A percentile compares a stretch with the other conserved stretches of the same genome.
phyloP scores from a whole-genome alignment of 148 eudicot species.

The Fagopyrum esculentum region DNA sequence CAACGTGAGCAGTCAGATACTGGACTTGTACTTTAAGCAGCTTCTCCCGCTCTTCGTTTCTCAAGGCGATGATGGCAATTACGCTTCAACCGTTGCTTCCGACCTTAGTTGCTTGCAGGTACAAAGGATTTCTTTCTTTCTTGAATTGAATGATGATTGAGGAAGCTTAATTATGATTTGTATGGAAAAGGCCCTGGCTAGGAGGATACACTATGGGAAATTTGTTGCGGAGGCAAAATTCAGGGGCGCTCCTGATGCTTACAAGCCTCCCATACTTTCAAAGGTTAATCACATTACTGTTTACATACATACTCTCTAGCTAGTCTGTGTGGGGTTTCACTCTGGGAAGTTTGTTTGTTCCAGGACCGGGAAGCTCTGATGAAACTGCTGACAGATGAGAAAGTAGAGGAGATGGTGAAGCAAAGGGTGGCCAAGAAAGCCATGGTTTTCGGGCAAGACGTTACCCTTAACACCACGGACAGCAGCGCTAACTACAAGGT shows the following conservation, averaged over 20 bases:
- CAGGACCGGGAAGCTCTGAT: slow-evolving; percentile 58
- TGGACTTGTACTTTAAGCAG: slow-evolving; percentile 56
- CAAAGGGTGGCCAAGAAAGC: slow-evolving; percentile 79
- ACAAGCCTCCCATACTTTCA: slow-evolving; percentile 52
- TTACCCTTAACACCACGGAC: slow-evolving; percentile 24
- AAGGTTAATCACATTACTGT: slow-evolving; percentile 26
- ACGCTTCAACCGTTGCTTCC: slow-evolving; percentile 43
- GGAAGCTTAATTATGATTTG: no score
- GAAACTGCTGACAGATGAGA: slow-evolving; percentile 52
- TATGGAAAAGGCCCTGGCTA: slow-evolving; percentile 53
- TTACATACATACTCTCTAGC: no score
- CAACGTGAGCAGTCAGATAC: slow-evolving; percentile 54
- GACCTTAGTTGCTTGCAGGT: slow-evolving; percentile 90
- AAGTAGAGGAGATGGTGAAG: slow-evolving; percentile 71
- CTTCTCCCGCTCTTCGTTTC: slow-evolving; percentile 47
- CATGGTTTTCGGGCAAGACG: slow-evolving; percentile 62
- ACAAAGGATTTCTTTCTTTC: neutral
- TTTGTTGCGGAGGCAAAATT: slow-evolving; percentile 89
- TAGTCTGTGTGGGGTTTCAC: no score
- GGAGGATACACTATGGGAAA: slow-evolving; percentile 78
- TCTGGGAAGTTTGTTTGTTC: neutral
- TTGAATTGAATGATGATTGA: no score
- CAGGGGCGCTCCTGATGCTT: slow-evolving; percentile 47
- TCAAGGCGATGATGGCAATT: slow-evolving; percentile 74
- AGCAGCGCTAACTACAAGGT: slow-evolving; percentile 40